phyloP scores from a whole-genome alignment of 2,329 filamentous ascomycete species.

The Volutella citrinella region DNA sequence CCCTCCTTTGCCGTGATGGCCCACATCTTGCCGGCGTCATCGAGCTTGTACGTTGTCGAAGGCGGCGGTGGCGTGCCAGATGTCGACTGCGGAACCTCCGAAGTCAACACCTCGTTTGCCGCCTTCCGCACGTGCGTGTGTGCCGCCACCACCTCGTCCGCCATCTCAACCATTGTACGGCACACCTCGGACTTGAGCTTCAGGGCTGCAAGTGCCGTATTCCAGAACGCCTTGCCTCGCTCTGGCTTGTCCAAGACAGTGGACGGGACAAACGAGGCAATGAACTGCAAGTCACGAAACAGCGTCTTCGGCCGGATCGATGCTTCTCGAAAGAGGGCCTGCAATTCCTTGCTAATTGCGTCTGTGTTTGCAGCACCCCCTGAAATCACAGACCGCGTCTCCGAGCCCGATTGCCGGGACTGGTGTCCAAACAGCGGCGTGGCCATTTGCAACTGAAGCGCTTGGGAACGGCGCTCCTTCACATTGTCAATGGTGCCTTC shows the following conservation, averaged over 20 bases:
- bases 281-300: slow-evolving; percentile 78
- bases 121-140: slow-evolving; percentile 62
- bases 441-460: slow-evolving; percentile 29
- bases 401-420: slow-evolving; percentile 42
- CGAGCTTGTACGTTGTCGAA: slow-evolving; percentile 64
- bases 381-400: slow-evolving; percentile 48
- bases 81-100: slow-evolving; percentile 31
- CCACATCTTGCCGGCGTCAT: slow-evolving; percentile 85
- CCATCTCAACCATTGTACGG: slow-evolving; percentile 69
- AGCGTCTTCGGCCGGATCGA: slow-evolving; percentile 73
- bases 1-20: slow-evolving; percentile 93
- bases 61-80: slow-evolving; percentile 45
- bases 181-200: slow-evolving; percentile 85
- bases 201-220: slow-evolving; percentile 84
- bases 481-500: slow-evolving; percentile 69
- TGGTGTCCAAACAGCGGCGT: slow-evolving; percentile 29
- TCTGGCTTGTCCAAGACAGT: slow-evolving; percentile 60
- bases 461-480: slow-evolving; percentile 63
- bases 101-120: slow-evolving; percentile 29
- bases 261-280: slow-evolving; percentile 62
- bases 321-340: slow-evolving; percentile 64
- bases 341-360: slow-evolving; percentile 63
- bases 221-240: slow-evolving; percentile 79
- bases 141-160: slow-evolving; percentile 52
- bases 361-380: slow-evolving; percentile 55